Percentiles rank a stretch among this genome's conserved stretches.
phyloP scores from a whole-genome alignment of 2,329 filamentous ascomycete species.

The Thelonectria discophora region DNA sequence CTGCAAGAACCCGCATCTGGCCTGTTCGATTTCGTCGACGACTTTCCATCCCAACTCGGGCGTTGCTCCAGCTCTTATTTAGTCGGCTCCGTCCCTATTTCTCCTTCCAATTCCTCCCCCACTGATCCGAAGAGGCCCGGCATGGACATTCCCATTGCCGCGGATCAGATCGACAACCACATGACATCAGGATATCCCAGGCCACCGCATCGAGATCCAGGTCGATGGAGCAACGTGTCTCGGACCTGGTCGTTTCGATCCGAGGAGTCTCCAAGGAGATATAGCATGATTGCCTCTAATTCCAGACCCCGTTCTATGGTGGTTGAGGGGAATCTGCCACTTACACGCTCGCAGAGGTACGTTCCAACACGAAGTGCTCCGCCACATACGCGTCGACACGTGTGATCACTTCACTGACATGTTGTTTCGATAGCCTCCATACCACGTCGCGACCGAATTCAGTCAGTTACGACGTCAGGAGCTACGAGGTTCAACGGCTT shows the following conservation, averaged over 20 bases:
- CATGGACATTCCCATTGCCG: slow-evolving; percentile 34
- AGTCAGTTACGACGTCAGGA: slow-evolving; percentile 32
- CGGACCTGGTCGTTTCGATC: slow-evolving; percentile 34
- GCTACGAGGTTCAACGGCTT: slow-evolving; percentile 29
- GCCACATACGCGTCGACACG: slow-evolving; percentile 13
- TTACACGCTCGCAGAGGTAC: slow-evolving; percentile 38
- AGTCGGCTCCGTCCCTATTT: slow-evolving; percentile 39
- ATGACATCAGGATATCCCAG: slow-evolving; percentile 28
- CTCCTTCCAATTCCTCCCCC: slow-evolving; percentile 29
- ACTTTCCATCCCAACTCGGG: slow-evolving; percentile 38
- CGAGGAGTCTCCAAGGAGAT: slow-evolving; percentile 30
- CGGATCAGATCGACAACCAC: slow-evolving; percentile 25
- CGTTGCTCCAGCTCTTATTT: slow-evolving; percentile 47
- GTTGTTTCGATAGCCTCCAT: slow-evolving; percentile 27
- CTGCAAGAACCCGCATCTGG: slow-evolving; percentile 53
- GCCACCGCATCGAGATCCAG: slow-evolving; percentile 31
- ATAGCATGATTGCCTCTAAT: slow-evolving; percentile 25
- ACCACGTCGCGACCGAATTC: slow-evolving; percentile 27
- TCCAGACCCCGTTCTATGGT: slow-evolving; percentile 30
- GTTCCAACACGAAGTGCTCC: slow-evolving; percentile 19
- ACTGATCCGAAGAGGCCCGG: slow-evolving; percentile 25
- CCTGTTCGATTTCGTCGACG: slow-evolving; percentile 50
- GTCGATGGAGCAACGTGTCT: slow-evolving; percentile 19
- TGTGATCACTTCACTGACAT: slow-evolving; percentile 31
- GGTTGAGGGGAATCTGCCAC: slow-evolving; percentile 28